These are phyloP conservation scores for Umbellularia californica DNA, from an alignment of 164 flowering plant genomes.

Conservation along the genomic window DNA sequence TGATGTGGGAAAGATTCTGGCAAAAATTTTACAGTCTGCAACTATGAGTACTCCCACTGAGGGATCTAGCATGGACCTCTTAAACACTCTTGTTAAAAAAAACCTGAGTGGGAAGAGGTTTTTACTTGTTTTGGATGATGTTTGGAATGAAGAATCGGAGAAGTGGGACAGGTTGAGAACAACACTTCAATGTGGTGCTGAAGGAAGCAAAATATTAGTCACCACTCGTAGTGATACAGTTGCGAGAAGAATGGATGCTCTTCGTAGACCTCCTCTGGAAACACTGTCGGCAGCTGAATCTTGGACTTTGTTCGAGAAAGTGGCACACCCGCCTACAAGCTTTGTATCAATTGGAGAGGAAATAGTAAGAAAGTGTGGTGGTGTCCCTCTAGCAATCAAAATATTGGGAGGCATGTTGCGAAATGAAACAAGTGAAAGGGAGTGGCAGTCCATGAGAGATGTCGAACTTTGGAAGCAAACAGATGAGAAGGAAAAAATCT, in stretches of 20 bases:
- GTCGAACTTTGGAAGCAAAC: constrained; percentile 4
- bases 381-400: constrained; percentile 13
- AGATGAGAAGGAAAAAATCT: not conserved
- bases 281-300: constrained; percentile 10
- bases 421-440: not conserved
- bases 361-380: constrained; percentile 11
- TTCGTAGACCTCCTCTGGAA: not conserved
- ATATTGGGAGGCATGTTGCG: constrained; percentile 7
- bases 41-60: no score
- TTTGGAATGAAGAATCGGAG: not conserved
- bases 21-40: not conserved
- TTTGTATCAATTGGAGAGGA: constrained; percentile 1
- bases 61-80: no score
- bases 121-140: constrained; percentile 13
- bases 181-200: not conserved
- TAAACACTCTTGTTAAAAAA: no score
- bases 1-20: not conserved
- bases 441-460: constrained; percentile 10
- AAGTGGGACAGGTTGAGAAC: not conserved
- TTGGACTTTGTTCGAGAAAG: constrained; percentile 1
- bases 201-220: constrained; percentile 9
- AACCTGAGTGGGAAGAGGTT: not conserved
- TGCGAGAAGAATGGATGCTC: constrained; percentile 4
- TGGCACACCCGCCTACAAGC: no score
- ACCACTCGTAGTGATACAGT: constrained; percentile 12